phyloP scores from a whole-genome alignment of 2,329 filamentous ascomycete genomes.

The Simplicillium sp. region DNA sequence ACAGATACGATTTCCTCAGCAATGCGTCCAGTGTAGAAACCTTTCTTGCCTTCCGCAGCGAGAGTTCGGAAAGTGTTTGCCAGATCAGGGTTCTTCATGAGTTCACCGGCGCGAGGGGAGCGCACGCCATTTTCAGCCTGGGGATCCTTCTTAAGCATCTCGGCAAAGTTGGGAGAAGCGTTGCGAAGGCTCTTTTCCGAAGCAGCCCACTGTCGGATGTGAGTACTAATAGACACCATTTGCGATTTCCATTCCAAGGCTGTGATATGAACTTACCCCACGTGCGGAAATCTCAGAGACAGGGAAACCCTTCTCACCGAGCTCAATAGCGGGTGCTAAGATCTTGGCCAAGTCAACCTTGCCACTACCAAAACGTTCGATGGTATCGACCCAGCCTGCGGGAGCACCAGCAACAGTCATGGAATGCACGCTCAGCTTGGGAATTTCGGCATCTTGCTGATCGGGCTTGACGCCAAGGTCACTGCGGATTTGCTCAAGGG shows the following conservation, averaged over 20 bases:
- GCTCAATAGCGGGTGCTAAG: constrained; percentile 69
- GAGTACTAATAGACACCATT: background rate
- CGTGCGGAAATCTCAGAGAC: constrained; percentile 70
- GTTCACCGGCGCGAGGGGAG: constrained; percentile 70
- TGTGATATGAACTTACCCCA: constrained; percentile 42
- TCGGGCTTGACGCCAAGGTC: constrained; percentile 57
- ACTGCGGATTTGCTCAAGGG: constrained; percentile 59
- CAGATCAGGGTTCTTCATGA: constrained; percentile 77
- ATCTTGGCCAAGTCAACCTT: constrained; percentile 70
- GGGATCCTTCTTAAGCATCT: constrained; percentile 77
- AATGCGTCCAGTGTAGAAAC: constrained; percentile 82
- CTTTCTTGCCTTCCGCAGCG: constrained; percentile 72
- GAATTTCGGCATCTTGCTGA: constrained; percentile 44
- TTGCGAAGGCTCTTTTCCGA: constrained; percentile 54
- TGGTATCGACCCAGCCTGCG: constrained; percentile 85
- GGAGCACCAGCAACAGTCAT: constrained; percentile 85
- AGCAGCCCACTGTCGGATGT: constrained; percentile 54
- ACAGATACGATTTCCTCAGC: constrained; percentile 76
- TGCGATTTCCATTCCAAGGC: background rate
- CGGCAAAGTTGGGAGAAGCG: constrained; percentile 76
- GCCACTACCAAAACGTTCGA: constrained; percentile 83
- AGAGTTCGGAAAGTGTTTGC: constrained; percentile 74
- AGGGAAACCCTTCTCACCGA: constrained; percentile 83
- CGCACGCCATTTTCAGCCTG: constrained; percentile 59
- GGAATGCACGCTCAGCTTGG: constrained; percentile 66